phyloP scores from a whole-genome alignment of 164 flowering plant species.

The Umbilicus rupestris region DNA sequence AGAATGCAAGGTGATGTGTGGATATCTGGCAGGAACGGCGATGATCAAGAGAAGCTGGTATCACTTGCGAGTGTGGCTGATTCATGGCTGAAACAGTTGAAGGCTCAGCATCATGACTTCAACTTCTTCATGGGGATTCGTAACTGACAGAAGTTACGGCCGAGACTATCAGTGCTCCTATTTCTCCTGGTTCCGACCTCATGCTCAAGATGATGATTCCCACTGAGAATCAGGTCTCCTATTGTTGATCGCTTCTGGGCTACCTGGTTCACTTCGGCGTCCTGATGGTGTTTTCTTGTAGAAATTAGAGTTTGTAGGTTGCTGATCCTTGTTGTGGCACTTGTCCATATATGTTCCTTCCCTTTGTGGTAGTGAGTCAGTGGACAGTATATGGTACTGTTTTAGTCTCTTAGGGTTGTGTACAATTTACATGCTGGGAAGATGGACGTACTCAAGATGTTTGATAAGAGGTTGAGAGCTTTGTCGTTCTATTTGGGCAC shows the following conservation, averaged over 20 bases:
- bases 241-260: background rate
- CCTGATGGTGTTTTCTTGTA: background rate
- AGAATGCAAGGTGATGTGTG: constrained; percentile 88
- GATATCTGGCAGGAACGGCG: constrained; percentile 45
- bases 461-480: too few relatives aligned
- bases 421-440: too few relatives aligned
- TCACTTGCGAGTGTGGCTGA: constrained; percentile 77
- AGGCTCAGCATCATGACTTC: constrained; percentile 93
- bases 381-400: background rate
- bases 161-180: too few relatives aligned
- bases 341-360: background rate
- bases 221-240: background rate
- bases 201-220: background rate
- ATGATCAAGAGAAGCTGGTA: constrained; percentile 61
- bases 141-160: too few relatives aligned
- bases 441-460: too few relatives aligned
- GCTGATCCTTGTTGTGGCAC: background rate
- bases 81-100: constrained; percentile 93
- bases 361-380: too few relatives aligned
- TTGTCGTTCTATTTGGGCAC: too few relatives aligned
- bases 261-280: background rate
- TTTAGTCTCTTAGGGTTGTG: background rate
- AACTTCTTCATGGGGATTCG: constrained; percentile 61
- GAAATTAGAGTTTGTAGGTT: background rate
- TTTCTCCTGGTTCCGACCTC: too few relatives aligned